Evolutionary conservation across 345 rosid species (phyloP).

Genomic region (Eucalyptus virginea): DNA sequence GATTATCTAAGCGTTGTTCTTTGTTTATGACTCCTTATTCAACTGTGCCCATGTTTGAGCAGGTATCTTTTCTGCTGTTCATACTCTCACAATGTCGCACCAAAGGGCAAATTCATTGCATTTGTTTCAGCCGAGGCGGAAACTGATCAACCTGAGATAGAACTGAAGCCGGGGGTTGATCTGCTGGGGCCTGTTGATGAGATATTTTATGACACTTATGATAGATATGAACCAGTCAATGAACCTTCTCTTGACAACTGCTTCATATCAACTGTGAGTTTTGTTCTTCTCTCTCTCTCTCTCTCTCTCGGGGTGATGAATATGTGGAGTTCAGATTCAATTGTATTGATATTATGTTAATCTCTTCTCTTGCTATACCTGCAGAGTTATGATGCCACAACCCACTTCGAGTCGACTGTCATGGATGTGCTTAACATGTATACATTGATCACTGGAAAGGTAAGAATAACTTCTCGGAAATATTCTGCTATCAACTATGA

Average conservation of each 20-base stretch:
- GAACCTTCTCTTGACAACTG: slow-evolving; percentile 87
- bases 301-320: background rate
- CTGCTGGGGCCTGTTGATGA: slow-evolving; percentile 86
- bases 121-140: slow-evolving; percentile 94
- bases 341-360: background rate
- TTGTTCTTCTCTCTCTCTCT: background rate
- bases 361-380: background rate
- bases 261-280: slow-evolving; percentile 77
- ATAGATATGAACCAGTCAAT: slow-evolving; percentile 77
- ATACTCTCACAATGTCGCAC: slow-evolving; percentile 94
- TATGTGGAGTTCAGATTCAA: background rate
- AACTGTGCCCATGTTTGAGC: background rate
- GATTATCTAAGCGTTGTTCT: background rate
- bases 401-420: slow-evolving; percentile 93
- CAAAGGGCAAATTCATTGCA: slow-evolving; percentile 87
- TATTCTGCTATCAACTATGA: background rate
- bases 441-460: slow-evolving; percentile 94
- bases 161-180: slow-evolving; percentile 75
- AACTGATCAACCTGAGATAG: slow-evolving; percentile 67
- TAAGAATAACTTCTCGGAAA: background rate
- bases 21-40: background rate
- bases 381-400: slow-evolving; percentile 98
- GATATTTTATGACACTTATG: slow-evolving; percentile 69
- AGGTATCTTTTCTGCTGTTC: slow-evolving; percentile 99
- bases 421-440: slow-evolving; percentile 88